These are phyloP conservation scores for Darksidea phi DNA, from an alignment of 495 filamentous ascomycete genomes.

Conservation along the genomic window DNA sequence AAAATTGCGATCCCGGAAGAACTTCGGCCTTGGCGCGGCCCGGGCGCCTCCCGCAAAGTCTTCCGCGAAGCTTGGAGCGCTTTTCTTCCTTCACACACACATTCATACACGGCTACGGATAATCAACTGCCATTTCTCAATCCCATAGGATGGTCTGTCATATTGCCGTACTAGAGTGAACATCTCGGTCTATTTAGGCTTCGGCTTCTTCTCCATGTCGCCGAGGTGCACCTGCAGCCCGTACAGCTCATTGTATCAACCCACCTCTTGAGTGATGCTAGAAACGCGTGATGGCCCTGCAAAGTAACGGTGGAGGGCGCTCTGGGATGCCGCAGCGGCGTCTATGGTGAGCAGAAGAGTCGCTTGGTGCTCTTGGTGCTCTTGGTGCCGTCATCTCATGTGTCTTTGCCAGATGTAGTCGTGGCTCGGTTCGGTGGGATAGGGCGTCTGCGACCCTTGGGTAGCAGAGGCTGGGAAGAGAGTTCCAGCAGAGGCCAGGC, in stretches of 20 bases:
- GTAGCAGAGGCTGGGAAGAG: too few relatives aligned
- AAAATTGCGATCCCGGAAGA: neutral
- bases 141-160: constrained; percentile 39
- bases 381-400: too few relatives aligned
- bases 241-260: constrained; percentile 22
- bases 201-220: constrained; percentile 29
- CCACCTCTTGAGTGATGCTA: too few relatives aligned
- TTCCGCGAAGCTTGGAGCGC: neutral
- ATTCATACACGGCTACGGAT: constrained; percentile 41
- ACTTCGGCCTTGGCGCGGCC: constrained; percentile 4
- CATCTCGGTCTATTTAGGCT: constrained; percentile 34
- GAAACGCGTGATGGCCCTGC: too few relatives aligned
- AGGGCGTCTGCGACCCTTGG: too few relatives aligned
- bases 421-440: too few relatives aligned
- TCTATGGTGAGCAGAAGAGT: too few relatives aligned
- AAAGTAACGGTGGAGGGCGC: too few relatives aligned
- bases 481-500: too few relatives aligned
- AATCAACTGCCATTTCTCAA: constrained; percentile 40
- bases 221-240: constrained; percentile 40
- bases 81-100: constrained; percentile 34
- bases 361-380: too few relatives aligned
- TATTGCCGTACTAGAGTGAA: constrained; percentile 43
- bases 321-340: too few relatives aligned
- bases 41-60: constrained; percentile 9
- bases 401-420: too few relatives aligned